Evolutionary conservation across 139 green algal genomes (phyloP).

Genomic region (Monoraphidium neglectum): DNA sequence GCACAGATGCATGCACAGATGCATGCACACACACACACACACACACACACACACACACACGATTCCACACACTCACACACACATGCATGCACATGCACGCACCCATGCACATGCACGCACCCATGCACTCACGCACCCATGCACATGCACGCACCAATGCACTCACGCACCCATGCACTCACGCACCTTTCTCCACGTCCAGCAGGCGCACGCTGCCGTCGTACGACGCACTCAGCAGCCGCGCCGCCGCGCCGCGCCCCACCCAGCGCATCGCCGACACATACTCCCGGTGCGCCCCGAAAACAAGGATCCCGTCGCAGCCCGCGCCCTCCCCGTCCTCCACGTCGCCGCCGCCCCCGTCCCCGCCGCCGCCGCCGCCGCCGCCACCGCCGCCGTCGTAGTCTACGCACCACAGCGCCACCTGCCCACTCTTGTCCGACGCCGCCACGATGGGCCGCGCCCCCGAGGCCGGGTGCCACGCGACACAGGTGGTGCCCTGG

Average conservation of each 20-base stretch:
- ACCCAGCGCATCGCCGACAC: slow-evolving; percentile 46
- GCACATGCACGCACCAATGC: neutral
- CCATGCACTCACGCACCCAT: too few relatives aligned
- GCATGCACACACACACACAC: too few relatives aligned
- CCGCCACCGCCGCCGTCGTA: neutral
- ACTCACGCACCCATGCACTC: neutral
- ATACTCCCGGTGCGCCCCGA: slow-evolving; percentile 43
- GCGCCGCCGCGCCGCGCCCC: neutral
- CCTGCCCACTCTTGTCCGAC: slow-evolving; percentile 27
- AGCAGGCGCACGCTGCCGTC: slow-evolving; percentile 69
- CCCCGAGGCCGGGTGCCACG: slow-evolving; percentile 19
- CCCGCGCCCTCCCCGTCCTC: neutral
- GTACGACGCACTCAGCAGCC: slow-evolving; percentile 64
- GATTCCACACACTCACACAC: too few relatives aligned
- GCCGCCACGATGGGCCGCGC: slow-evolving; percentile 20
- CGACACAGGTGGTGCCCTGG: slow-evolving; percentile 20
- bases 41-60: too few relatives aligned
- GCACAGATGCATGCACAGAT: too few relatives aligned
- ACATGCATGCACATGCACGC: too few relatives aligned
- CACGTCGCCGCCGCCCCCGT: neutral
- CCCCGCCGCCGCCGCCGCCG: neutral
- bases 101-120: too few relatives aligned
- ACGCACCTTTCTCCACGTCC: slow-evolving; percentile 42
- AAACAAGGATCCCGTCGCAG: slow-evolving; percentile 36
- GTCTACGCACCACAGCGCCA: slow-evolving; percentile 25